Evolutionary conservation across 2,329 filamentous ascomycete species (phyloP), one percentile per base, ranked within the genome.

Genomic region (Rachicladosporium sp.): DNA sequence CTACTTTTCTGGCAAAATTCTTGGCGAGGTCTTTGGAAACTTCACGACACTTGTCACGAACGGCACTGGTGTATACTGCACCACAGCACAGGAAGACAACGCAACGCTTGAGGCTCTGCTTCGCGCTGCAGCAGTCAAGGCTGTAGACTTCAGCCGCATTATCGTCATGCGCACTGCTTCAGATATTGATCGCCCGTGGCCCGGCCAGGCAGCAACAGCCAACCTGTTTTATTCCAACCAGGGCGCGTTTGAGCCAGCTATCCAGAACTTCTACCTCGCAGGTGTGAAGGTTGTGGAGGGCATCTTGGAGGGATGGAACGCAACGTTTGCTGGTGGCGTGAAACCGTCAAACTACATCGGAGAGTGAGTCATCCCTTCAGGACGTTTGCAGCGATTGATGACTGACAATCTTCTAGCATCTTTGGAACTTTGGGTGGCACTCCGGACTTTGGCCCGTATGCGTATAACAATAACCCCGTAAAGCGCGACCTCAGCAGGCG

Each of bases 61-160:
- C 51, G 78, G 78, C 3, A 74, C 70, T 0, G 78, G 76, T 0
- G 57, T 67, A 4, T 84, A 84, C 61, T 84, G 80, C 62, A 74
- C 78, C 59, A 80, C 72, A 1, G 79, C 79, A 0, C 80, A 84
- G 56, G 81, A 85, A 57, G 80, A 85, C 54, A 82, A 78, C 50
- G 80, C 79, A 0, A 73, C 72, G 0, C 69, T 84, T 1, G 78
- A 80, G 49, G 78, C 73, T 4, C 62, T 85, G 21, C 58, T 82
- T 12, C 71, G 80, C 9, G 70, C 70, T 2, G 71, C 76, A 0
- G 59, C 71, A 13, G 64, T 67, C 46, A 69, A 71, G 2, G 52
- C 74, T 4, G 71, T 78, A 3, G 81, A 85, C 55, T 85, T 81
- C 57, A 58, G 65, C 4, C 70, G 81, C 3, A 69, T 81, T 45